These are phyloP conservation scores for Neoscytalidium dimidiatum DNA, from an alignment of 2,329 filamentous ascomycete genomes.

Conservation along the genomic window DNA sequence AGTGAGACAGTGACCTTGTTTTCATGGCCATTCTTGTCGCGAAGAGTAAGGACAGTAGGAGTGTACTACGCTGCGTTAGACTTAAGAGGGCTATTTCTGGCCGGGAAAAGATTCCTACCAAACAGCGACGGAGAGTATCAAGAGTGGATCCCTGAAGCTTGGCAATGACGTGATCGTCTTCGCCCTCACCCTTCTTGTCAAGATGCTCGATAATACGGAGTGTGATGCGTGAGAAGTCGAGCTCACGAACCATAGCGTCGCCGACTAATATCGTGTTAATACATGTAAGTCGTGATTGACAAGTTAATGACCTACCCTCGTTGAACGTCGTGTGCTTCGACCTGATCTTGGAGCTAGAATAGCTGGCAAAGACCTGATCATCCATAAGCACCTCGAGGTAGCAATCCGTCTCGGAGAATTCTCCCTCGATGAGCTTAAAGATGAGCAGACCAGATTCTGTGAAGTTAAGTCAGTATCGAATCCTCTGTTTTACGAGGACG, in stretches of 20 bases:
- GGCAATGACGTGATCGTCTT: constrained; percentile 74
- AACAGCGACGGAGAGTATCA: constrained; percentile 81
- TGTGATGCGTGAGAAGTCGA: constrained; percentile 94
- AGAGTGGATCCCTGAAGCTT: constrained; percentile 83
- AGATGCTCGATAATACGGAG: constrained; percentile 81
- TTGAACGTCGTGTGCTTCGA: constrained; percentile 73
- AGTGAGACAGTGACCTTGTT: constrained; percentile 87
- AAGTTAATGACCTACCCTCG: constrained; percentile 61
- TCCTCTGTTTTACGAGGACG: not conserved
- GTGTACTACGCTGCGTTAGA: constrained; percentile 60
- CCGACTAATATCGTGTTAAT: constrained; percentile 56
- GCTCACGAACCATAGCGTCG: constrained; percentile 91
- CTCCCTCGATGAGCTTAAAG: constrained; percentile 89
- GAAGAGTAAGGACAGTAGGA: constrained; percentile 78
- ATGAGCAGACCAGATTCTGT: constrained; percentile 87
- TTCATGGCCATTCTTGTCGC: constrained; percentile 72
- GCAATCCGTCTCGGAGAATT: constrained; percentile 73
- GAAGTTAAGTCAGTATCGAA: constrained; percentile 33
- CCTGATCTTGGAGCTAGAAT: constrained; percentile 75
- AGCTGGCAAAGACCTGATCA: constrained; percentile 90
- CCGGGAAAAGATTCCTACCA: constrained; percentile 39
- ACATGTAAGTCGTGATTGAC: no score
- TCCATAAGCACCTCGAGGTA: constrained; percentile 90
- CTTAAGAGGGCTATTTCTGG: constrained; percentile 48
- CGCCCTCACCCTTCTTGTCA: constrained; percentile 69